These are phyloP conservation scores for Kondoa subrosea DNA, from an alignment of 768 basidiomycete genomes.

Conservation along the genomic window DNA sequence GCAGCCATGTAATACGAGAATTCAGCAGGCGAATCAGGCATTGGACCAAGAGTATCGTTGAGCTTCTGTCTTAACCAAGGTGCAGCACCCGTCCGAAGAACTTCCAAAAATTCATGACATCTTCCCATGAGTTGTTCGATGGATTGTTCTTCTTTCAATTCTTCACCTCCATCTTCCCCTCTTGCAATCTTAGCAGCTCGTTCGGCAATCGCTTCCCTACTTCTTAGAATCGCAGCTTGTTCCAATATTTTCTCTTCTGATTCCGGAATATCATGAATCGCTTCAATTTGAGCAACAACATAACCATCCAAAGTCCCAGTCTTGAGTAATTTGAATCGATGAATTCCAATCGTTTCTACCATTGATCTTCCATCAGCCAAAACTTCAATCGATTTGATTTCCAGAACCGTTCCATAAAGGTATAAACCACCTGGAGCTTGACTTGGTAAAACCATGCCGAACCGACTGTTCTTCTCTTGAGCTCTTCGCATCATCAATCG, in stretches of 20 bases:
- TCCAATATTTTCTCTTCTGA: conserved; percentile 36
- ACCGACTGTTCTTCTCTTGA: conserved; percentile 58
- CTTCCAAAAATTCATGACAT: conserved; percentile 48
- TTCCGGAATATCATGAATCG: conserved; percentile 35
- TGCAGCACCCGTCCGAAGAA: conserved; percentile 52
- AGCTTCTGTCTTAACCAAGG: conserved; percentile 88
- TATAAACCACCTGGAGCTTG: conserved; percentile 38
- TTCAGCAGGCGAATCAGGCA: conserved; percentile 23
- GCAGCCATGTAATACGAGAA: conserved; percentile 30
- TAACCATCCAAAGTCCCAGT: conserved; percentile 75
- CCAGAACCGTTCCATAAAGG: conserved; percentile 86
- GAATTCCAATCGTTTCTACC: conserved; percentile 54
- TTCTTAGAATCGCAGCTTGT: conserved; percentile 24
- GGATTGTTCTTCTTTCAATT: conserved; percentile 30
- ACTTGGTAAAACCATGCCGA: conserved; percentile 81
- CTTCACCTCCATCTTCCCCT: background rate
- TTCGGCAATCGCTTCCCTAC: background rate
- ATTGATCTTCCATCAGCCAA: conserved; percentile 75
- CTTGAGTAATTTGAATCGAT: conserved; percentile 73
- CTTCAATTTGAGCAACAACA: conserved; percentile 33
- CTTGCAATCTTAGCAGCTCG: background rate
- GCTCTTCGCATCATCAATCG: conserved; percentile 94
- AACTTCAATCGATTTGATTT: conserved; percentile 71
- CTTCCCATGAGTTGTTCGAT: conserved; percentile 45
- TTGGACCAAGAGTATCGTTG: conserved; percentile 40